Base-by-base conservation (phyloP, 192 early-diverging fungal species). In the Coemansia sp. region DNA sequence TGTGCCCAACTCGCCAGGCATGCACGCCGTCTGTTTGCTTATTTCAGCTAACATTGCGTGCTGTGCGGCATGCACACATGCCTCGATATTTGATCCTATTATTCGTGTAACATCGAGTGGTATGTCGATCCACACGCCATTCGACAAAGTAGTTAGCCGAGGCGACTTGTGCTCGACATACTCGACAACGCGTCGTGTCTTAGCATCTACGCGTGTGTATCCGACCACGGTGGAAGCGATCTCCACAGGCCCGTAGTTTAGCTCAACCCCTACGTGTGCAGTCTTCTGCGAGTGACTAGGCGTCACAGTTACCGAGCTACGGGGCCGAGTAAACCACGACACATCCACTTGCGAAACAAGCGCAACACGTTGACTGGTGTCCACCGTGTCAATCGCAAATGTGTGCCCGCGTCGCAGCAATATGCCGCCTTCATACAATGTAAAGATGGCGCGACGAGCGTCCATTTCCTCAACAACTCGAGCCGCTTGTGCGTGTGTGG, bases 401-500 rank as follows among this genome's bases (percentile, higher is more conserved):
- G 74, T 38, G 6, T 35, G 56, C 6, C 70, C 79, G 14, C 60
- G 74, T 31, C 76, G 70, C 43, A 82, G 10, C 10, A 82, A 60
- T 4, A 82, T 72, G 2, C 74, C 79, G 23, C 79, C 74, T 35
- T 71, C 65, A 27, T 83, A 83, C 3, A 83, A 49, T 10, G 66
- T 53, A 19, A 68, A 75, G 35, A 67, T 37, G 2, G 72, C 82
- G 19, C 53, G 82, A 2, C 23, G 29, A 1, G 11, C 45, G 31
- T 82, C 80, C 22, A 84, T 45, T 22, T 78, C 75, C 61, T 82
- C 82, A 4, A 84, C 59, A 11, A 82, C 19, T 17, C 39, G 50
- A 12, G 41, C 57, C 14, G 55, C 48, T 7, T 59, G 21, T 21
- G 51, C 65, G 11, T 17, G 6, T 0, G 41, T 8, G 1, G 50